Evolutionary conservation across 306 rosid genomes (phyloP), one percentile per base, ranked within the genome.

Genomic region (Vigna mungo): DNA sequence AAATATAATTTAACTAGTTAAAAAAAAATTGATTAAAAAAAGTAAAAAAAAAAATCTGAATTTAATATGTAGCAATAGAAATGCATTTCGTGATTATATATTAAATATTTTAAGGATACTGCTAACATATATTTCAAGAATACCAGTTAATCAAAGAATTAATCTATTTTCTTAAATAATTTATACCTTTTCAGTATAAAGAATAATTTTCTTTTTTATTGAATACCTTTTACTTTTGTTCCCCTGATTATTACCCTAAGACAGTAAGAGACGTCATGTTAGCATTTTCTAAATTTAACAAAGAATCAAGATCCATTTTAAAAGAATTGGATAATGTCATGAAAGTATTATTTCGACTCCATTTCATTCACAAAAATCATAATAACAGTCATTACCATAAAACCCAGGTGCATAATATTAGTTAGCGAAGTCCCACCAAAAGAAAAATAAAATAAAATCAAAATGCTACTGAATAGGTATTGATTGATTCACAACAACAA

Each of bases 381-480:
- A 52, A 52, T 17, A 17, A 52, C 18, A n/a, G 23, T n/a, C 21
- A n/a, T n/a, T 51, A 9, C 21, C 55, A 51, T n/a, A 51, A 51
- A n/a, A 52, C 59, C 27, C 27, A 53, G 12, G 9, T 10, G 59
- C 59, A 9, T 17, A 17, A 17, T 17, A n/a, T 53, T 61, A 61
- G 49, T 12, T 9, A 44, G 68, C 32, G 5, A 69, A 48, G 46
- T 7, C 16, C 55, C 14, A 27, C 44, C 59, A 9, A 68, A 48
- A 27, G 3, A 16, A 49, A 21, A 55, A 2, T 0, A 25, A 49
- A 51, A 16, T 16, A 71, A 17, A 34, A 52, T 53, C 46, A 18
- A 49, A 69, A 71, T 71, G 47, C 15, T 7, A 36, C 7, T 71
- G 5, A 72, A 37, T 53, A 51, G 27, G 53, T 53, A 53, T 53